A percentile compares a stretch with the other conserved stretches of the same genome.
Conservation (phyloP, 2,329 filamentous ascomycete species). For the Dactylellina sp. region DNA sequence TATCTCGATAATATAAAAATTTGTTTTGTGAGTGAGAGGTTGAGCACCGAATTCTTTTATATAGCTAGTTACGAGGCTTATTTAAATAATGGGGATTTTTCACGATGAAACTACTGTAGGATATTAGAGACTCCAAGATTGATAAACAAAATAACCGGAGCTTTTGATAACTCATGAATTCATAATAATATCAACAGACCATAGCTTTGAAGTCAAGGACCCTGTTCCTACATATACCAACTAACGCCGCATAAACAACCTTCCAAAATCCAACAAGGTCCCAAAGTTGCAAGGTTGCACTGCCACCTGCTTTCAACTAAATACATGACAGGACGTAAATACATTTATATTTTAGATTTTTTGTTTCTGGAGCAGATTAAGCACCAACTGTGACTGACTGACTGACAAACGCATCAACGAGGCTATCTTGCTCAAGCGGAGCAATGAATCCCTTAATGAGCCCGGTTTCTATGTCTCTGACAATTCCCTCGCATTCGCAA, state of each 20-base stretch:
- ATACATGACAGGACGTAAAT: too few species aligned
- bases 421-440: constrained; percentile 19
- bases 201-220: not conserved
- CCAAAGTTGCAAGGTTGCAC: not conserved
- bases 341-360: not conserved
- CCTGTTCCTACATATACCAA: not conserved
- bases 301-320: too few species aligned
- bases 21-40: too few species aligned
- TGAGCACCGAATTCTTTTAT: too few species aligned
- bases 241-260: not conserved
- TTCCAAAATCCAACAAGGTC: constrained; percentile 20
- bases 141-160: not conserved
- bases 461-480: constrained; percentile 64
- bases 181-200: not conserved
- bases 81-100: too few species aligned
- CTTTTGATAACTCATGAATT: constrained; percentile 1
- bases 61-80: too few species aligned
- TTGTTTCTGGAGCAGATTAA: constrained; percentile 7
- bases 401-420: constrained; percentile 30
- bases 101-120: too few species aligned
- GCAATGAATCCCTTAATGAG: constrained; percentile 61
- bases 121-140: not conserved
- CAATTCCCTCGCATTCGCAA: constrained; percentile 66
- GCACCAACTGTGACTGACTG: constrained; percentile 34
- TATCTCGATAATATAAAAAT: too few species aligned